phyloP scores from a whole-genome alignment of 441 rosid genomes.

The Bocquillonia castaneifolia region DNA sequence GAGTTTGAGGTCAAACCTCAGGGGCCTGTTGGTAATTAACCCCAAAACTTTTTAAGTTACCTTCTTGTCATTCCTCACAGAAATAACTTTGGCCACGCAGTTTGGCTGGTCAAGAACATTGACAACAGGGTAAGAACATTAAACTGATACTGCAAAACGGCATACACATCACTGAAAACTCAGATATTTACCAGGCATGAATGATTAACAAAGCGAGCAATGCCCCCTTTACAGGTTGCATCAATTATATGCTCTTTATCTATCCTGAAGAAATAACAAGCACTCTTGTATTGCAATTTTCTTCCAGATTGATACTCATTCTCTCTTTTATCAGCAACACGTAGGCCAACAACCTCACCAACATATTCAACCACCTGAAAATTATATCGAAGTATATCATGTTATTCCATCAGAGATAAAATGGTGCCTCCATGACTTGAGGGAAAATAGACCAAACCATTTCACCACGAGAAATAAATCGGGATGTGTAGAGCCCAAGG shows the following conservation, averaged over 20 bases:
- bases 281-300: slow-evolving; percentile 53
- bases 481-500: slow-evolving; percentile 59
- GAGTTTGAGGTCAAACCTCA: too few relatives aligned
- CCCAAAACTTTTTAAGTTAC: slow-evolving; percentile 34
- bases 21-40: too few relatives aligned
- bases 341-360: slow-evolving; percentile 52
- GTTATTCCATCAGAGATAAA: slow-evolving; percentile 18
- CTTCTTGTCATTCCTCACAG: slow-evolving; percentile 54
- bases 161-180: background rate
- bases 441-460: slow-evolving; percentile 39
- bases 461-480: slow-evolving; percentile 47
- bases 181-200: slow-evolving; percentile 44
- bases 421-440: background rate
- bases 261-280: slow-evolving; percentile 60
- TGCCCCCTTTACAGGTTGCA: slow-evolving; percentile 53
- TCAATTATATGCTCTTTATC: slow-evolving; percentile 61
- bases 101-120: slow-evolving; percentile 43
- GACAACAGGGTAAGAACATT: slow-evolving; percentile 16
- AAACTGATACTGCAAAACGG: background rate
- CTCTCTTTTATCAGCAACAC: slow-evolving; percentile 53
- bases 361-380: slow-evolving; percentile 56
- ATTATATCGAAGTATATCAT: slow-evolving; percentile 10
- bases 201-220: slow-evolving; percentile 63
- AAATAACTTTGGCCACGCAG: slow-evolving; percentile 53
- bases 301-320: slow-evolving; percentile 44